phyloP scores from a whole-genome alignment of 441 rosid species.

The Gossypium trilobum region DNA sequence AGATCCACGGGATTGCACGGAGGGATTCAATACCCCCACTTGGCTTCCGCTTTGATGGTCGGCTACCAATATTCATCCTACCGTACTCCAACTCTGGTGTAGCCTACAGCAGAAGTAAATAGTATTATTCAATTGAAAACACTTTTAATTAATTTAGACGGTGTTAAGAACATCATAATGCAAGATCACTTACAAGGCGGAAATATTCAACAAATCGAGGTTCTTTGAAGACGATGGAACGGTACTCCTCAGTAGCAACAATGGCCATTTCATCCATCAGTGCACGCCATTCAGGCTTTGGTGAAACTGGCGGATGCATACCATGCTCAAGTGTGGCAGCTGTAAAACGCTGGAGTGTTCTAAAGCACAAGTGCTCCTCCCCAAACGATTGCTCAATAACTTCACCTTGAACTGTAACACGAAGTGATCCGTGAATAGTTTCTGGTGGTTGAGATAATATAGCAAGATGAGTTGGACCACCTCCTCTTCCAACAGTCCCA shows the following conservation, averaged over 20 bases:
- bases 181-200: slow-evolving; percentile 64
- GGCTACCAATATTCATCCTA: slow-evolving; percentile 95
- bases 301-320: slow-evolving; percentile 76
- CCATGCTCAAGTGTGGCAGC: slow-evolving; percentile 96
- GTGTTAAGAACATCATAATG: neutral
- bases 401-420: slow-evolving; percentile 92
- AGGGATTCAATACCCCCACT: slow-evolving; percentile 86
- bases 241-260: slow-evolving; percentile 71
- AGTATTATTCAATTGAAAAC: slow-evolving; percentile 3
- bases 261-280: slow-evolving; percentile 83
- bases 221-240: slow-evolving; percentile 72
- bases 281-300: slow-evolving; percentile 88
- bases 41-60: slow-evolving; percentile 87
- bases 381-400: slow-evolving; percentile 92
- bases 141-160: neutral
- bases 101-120: slow-evolving; percentile 38
- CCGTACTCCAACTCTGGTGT: slow-evolving; percentile 92
- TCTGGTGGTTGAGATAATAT: slow-evolving; percentile 98
- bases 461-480: slow-evolving; percentile 97
- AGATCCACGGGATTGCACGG: slow-evolving; percentile 96
- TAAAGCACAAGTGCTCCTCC: slow-evolving; percentile 79
- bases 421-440: slow-evolving; percentile 75
- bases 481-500: slow-evolving; percentile 96
- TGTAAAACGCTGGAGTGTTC: slow-evolving; percentile 85
- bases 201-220: slow-evolving; percentile 90